phyloP scores from a whole-genome alignment of 345 rosid species.

The Hevea brasiliensis region DNA sequence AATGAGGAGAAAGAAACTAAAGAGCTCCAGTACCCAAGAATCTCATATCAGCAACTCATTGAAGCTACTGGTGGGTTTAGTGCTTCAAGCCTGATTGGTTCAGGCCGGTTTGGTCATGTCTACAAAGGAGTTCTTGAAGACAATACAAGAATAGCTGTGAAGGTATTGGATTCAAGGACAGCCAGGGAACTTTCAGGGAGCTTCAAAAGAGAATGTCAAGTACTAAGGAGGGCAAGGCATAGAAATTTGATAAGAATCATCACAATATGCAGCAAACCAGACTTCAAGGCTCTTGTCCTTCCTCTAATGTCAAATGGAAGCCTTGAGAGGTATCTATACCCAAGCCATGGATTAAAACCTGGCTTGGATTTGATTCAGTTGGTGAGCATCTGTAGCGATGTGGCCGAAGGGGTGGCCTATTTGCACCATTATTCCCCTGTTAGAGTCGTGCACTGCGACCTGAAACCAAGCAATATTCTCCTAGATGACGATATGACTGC shows the following conservation, averaged over 20 bases:
- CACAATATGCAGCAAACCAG: conserved; percentile 80
- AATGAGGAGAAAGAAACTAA: conserved; percentile 52
- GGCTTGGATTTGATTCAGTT: conserved; percentile 62
- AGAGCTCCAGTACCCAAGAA: conserved; percentile 57
- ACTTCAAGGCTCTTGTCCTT: conserved; percentile 81
- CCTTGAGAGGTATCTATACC: conserved; percentile 73
- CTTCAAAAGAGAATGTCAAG: conserved; percentile 81
- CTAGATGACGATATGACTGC: conserved; percentile 89
- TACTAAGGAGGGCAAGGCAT: conserved; percentile 74
- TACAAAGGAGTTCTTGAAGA: conserved; percentile 78
- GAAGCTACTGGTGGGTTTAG: conserved; percentile 81
- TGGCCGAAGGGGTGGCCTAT: conserved; percentile 84
- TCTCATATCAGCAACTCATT: conserved; percentile 64
- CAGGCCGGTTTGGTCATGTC: conserved; percentile 82
- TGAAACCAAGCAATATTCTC: conserved; percentile 91
- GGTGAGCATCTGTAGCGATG: conserved; percentile 72
- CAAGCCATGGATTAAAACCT: conserved; percentile 37
- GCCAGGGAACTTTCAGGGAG: conserved; percentile 52
- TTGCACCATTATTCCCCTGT: conserved; percentile 82
- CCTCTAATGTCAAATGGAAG: conserved; percentile 90
- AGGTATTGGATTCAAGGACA: conserved; percentile 61
- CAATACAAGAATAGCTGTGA: conserved; percentile 75
- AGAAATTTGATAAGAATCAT: conserved; percentile 83
- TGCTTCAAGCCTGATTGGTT: conserved; percentile 68
- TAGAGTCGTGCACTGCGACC: conserved; percentile 91